Base-by-base conservation (phyloP, 2,329 filamentous ascomycete genomes). In the Phaeosphaeria sp. region DNA sequence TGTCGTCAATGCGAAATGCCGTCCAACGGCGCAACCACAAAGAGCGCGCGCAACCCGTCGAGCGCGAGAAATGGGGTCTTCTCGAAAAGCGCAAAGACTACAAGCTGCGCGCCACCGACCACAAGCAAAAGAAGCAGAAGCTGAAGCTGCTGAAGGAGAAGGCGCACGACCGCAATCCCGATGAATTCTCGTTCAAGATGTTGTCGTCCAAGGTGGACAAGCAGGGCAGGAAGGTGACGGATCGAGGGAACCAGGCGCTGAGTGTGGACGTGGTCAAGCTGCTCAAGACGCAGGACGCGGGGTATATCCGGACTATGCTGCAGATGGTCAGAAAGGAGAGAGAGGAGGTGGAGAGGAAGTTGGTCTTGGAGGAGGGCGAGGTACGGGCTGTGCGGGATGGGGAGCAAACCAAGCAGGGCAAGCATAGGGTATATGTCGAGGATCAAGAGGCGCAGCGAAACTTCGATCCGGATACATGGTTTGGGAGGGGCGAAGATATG, bases 1-100 rank as follows among this genome's bases (percentile, higher is more conserved):
- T 74, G 71, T 74, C 71, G 50, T 73, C 70, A 4, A 73, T 74
- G 65, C 68, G 69, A 39, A 77, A 77, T 69, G 73, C 74, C 65
- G 74, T 78, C 60, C 87, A 92, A 68, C 87, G 92, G 79, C 92
- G 92, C 73, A 90, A 92, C 67, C 94, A 98, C 79, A 87, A 89
- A 68, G 95, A 98, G 84, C 90, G 95, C 69, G 91, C 91, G 36
- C 95, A 98, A 78, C 91, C 93, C 42, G 79, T 87, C 63, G 91
- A 93, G 74, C 91, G 95, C 52, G 83, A 89, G 65, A 92, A 92
- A 82, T 92, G 93, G 80, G 95, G 95, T 64, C 86, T 98, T 21
- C 88, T 98, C 60, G 95, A 98, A 78, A 98, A 99, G 81, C 91
- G 95, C 84, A 97, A 97, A 81, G 87, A 89, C 78, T 89, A 89